phyloP scores from a whole-genome alignment of 1,284 basidiomycete genomes.

The Veloboletus limbatus region DNA sequence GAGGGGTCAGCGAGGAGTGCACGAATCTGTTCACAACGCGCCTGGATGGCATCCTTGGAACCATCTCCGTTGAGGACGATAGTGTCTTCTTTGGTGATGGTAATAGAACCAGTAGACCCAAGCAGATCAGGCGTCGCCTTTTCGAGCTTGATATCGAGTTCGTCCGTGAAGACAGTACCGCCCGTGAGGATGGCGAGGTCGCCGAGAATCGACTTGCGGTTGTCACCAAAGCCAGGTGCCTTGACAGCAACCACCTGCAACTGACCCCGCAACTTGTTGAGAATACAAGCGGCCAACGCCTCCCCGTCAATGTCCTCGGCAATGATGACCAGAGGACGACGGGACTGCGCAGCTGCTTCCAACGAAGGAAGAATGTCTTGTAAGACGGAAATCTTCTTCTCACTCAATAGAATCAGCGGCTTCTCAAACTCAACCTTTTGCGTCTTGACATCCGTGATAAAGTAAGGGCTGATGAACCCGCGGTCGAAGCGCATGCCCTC shows the following conservation, averaged over 20 bases:
- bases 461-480: constrained; percentile 98
- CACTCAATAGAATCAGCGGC: constrained; percentile 88
- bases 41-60: constrained; percentile 80
- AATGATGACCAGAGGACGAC: constrained; percentile 93
- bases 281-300: constrained; percentile 94
- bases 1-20: constrained; percentile 78
- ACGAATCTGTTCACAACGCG: constrained; percentile 95
- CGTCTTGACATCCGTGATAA: constrained; percentile 97
- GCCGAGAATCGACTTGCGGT: constrained; percentile 97
- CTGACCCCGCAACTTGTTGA: constrained; percentile 98
- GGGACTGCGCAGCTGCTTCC: constrained; percentile 87
- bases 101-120: constrained; percentile 88
- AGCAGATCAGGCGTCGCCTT: constrained; percentile 87
- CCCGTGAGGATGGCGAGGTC: constrained; percentile 97
- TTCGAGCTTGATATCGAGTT: constrained; percentile 97
- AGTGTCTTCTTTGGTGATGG: constrained; percentile 98
- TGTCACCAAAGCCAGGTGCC: constrained; percentile 98
- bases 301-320: constrained; percentile 98
- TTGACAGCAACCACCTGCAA: constrained; percentile 92
- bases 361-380: constrained; percentile 96
- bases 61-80: constrained; percentile 95
- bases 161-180: constrained; percentile 96
- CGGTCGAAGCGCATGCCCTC: constrained; percentile 99
- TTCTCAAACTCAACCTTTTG: constrained; percentile 99
- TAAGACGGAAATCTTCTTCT: constrained; percentile 97